Evolutionary conservation across 2,329 filamentous ascomycete species (phyloP), one percentile per base, ranked within the genome.

Genomic region (Orbilia ellipsospora): DNA sequence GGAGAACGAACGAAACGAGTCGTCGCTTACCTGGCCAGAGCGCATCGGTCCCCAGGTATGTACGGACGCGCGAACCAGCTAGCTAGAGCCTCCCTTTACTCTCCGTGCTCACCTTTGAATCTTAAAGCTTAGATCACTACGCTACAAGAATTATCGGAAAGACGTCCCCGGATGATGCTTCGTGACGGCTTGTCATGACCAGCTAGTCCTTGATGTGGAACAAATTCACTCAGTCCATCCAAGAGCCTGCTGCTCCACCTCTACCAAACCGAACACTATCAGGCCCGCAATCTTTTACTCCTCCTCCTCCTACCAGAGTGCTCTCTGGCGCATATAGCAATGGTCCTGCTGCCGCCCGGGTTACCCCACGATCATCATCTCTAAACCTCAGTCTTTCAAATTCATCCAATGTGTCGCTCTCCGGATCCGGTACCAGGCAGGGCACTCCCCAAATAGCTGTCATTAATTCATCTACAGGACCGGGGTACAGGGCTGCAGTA

Each of bases 341-440:
- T 31, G 60, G 51, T 31, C 61, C 70, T 42, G 44, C 45, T 40
- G 63, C 70, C 13, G 40, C 70, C 40, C 65, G 73, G 36, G 83
- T 90, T 48, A 88, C 86, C 56, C 89, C 92, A 20, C 87, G 92
- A 77, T 89, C 89, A 4, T 97, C 94, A 0, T 92, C 92, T 1
- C 84, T 94, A 5, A 95, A 93, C 1, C 85, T 94, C n/a, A 85
- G 88, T 10, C 88, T 83, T n/a, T 88, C 86, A 4, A 92, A 88
- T 82, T 90, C 92, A 65, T 97, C 94, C 2, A 90, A 88, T 2
- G 86, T 88, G 0, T 96, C 92, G 48, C 85, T 97, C 23, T 86
- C 92, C 20, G 85, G 87, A n/a, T 86, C 87, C 2, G 85, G 88
- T 31, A 87, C 88, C n/a, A 55, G 73, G n/a, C 78, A 77, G 20